These are phyloP conservation scores for Starmerella geochares DNA, from an alignment of 805 yeast genomes.

Conservation along the genomic window DNA sequence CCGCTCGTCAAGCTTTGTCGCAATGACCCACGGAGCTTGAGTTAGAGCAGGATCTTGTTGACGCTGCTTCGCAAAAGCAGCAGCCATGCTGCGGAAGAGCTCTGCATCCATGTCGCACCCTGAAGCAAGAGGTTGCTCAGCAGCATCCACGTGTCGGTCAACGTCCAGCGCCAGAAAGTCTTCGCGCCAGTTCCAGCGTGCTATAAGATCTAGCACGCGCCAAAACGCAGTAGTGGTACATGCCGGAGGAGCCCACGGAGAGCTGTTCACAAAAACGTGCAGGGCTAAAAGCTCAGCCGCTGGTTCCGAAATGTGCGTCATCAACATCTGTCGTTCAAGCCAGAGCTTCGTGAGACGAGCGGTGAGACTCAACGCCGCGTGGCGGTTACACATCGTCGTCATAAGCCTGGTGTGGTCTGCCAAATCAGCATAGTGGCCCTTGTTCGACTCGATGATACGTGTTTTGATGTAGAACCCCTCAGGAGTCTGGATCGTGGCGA, in stretches of 20 bases:
- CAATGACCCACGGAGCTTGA: conserved; percentile 71
- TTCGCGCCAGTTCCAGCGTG: conserved; percentile 91
- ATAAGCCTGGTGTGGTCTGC: conserved; percentile 76
- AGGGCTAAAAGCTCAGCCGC: conserved; percentile 71
- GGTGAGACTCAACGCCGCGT: conserved; percentile 59
- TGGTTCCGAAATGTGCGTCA: conserved; percentile 65
- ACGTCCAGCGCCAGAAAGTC: conserved; percentile 68
- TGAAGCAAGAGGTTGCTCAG: conserved; percentile 23
- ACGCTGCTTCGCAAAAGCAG: conserved; percentile 58
- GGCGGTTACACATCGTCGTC: conserved; percentile 57
- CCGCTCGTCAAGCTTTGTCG: conserved; percentile 71
- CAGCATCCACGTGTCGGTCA: conserved; percentile 31
- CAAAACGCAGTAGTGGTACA: conserved; percentile 73
- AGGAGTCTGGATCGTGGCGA: conserved; percentile 52
- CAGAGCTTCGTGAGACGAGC: conserved; percentile 80
- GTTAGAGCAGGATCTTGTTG: conserved; percentile 72
- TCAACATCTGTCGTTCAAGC: conserved; percentile 72
- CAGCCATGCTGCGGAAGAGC: conserved; percentile 50
- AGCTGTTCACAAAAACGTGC: conserved; percentile 75
- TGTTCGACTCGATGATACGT: conserved; percentile 46
- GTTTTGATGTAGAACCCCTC: conserved; percentile 82
- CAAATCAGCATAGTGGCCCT: conserved; percentile 36
- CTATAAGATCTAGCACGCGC: conserved; percentile 56
- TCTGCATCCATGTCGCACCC: conserved; percentile 43
- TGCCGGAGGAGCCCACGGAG: conserved; percentile 74